These are phyloP conservation scores for Cryoendolithus antarcticus DNA, from an alignment of 2,329 filamentous ascomycete species.

Conservation along the genomic window DNA sequence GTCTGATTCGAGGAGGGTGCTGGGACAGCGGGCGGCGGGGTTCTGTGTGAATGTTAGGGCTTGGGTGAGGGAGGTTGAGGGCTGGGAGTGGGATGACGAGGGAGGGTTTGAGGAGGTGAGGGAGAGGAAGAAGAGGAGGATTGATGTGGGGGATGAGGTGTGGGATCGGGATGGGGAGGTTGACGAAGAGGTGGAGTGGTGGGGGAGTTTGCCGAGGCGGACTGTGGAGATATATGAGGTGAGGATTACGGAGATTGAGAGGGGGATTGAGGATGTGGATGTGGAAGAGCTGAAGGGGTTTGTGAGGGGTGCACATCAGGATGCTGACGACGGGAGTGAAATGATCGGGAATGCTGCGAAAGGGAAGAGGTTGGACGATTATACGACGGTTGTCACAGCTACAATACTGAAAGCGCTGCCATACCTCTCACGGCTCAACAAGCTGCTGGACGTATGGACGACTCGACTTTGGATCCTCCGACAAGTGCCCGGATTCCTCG, in stretches of 20 bases:
- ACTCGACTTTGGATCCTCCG: conserved; percentile 63
- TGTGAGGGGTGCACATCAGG: conserved; percentile 66
- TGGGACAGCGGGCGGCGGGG: conserved; percentile 57
- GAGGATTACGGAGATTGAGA: conserved; percentile 61
- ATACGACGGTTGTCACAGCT: conserved; percentile 79
- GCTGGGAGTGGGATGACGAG: conserved; percentile 43
- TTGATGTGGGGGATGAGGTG: background rate
- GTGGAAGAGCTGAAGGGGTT: conserved; percentile 83
- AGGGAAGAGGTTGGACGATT: conserved; percentile 56
- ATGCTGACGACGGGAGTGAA: conserved; percentile 17
- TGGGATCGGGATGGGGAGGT: conserved; percentile 8
- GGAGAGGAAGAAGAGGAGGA: conserved; percentile 13
- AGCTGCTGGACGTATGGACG: conserved; percentile 66
- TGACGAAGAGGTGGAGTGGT: conserved; percentile 37
- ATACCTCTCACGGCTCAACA: conserved; percentile 59
- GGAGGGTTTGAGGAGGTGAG: conserved; percentile 7
- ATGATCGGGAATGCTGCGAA: conserved; percentile 11
- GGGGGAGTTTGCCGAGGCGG: conserved; percentile 56
- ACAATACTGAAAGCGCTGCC: conserved; percentile 85
- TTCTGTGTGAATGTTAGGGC: conserved; percentile 59
- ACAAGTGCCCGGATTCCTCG: conserved; percentile 57
- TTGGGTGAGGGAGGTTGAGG: conserved; percentile 61
- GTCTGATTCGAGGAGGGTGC: conserved; percentile 54
- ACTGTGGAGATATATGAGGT: conserved; percentile 57
- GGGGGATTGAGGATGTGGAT: conserved; percentile 56